These are phyloP conservation scores for Saraca asoca DNA, from an alignment of 331 rosid genomes.

Conservation along the genomic window DNA sequence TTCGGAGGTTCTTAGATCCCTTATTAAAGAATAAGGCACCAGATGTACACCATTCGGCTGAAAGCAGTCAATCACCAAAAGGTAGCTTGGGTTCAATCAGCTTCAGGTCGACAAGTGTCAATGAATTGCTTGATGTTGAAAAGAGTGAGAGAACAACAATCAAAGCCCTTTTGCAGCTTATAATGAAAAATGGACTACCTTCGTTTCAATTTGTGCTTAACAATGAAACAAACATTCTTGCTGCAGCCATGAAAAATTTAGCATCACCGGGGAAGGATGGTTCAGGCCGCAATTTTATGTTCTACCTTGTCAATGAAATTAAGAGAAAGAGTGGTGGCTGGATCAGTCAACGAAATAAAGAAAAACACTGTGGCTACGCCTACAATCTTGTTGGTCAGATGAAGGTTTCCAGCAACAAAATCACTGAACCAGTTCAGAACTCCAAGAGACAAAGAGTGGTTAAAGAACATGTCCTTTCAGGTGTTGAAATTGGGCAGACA, in stretches of 20 bases:
- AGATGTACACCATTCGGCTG: constrained; percentile 40
- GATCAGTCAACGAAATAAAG: constrained; percentile 67
- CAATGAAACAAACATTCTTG: constrained; percentile 57
- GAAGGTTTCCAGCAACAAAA: constrained; percentile 60
- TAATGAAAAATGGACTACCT: constrained; percentile 76
- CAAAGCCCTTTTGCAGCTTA: constrained; percentile 73
- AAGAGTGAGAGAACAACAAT: constrained; percentile 50
- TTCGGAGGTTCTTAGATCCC: constrained; percentile 74
- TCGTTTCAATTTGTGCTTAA: constrained; percentile 64
- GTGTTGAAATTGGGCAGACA: constrained; percentile 54
- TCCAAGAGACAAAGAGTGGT: constrained; percentile 34
- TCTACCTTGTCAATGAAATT: constrained; percentile 73
- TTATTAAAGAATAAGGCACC: constrained; percentile 62
- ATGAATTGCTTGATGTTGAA: constrained; percentile 47
- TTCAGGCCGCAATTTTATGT: constrained; percentile 56
- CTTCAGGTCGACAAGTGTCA: constrained; percentile 39
- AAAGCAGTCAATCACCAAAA: constrained; percentile 40
- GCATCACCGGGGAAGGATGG: constrained; percentile 62
- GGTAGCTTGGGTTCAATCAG: constrained; percentile 41
- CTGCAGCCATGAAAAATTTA: constrained; percentile 60
- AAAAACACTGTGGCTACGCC: constrained; percentile 54
- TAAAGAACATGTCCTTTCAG: constrained; percentile 62
- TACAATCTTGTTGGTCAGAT: constrained; percentile 76
- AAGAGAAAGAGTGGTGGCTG: constrained; percentile 75
- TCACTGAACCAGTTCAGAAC: constrained; percentile 41